phyloP scores from a whole-genome alignment of 495 filamentous ascomycete genomes.

The Penicillium psychrofluorescens region DNA sequence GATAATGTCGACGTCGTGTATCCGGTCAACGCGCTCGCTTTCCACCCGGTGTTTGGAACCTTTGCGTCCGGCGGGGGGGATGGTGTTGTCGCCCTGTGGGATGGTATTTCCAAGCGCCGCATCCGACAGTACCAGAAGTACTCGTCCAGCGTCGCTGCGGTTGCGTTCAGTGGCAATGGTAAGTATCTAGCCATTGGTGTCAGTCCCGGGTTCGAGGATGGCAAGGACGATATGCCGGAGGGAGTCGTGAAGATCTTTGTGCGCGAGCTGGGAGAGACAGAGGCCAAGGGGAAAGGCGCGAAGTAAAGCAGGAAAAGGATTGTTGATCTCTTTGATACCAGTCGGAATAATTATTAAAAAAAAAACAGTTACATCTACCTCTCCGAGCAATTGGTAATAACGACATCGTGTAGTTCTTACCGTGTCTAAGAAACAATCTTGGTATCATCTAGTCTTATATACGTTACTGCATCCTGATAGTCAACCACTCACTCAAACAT shows the following conservation, averaged over 20 bases:
- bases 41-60: constrained; percentile 84
- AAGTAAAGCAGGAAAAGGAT: constrained; percentile 33
- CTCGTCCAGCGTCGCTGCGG: constrained; percentile 63
- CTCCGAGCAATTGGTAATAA: too few species aligned
- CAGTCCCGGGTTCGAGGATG: constrained; percentile 89
- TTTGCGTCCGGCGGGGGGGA: constrained; percentile 93
- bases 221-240: constrained; percentile 64
- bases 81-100: constrained; percentile 92
- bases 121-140: constrained; percentile 86
- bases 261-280: constrained; percentile 73
- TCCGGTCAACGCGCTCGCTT: constrained; percentile 88
- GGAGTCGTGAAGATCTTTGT: constrained; percentile 72
- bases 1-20: constrained; percentile 83
- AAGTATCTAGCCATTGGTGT: constrained; percentile 76
- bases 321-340: constrained; percentile 11
- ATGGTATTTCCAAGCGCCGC: constrained; percentile 83
- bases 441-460: constrained; percentile 21
- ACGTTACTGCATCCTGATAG: constrained; percentile 1
- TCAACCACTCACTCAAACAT: constrained; percentile 9
- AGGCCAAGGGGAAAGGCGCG: constrained; percentile 80
- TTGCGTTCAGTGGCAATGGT: constrained; percentile 73
- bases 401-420: too few species aligned
- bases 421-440: constrained; percentile 3
- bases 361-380: too few species aligned
- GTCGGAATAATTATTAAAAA: too few species aligned